phyloP scores from a whole-genome alignment of 2,329 filamentous ascomycete genomes.

The Fusarium devonianum region DNA sequence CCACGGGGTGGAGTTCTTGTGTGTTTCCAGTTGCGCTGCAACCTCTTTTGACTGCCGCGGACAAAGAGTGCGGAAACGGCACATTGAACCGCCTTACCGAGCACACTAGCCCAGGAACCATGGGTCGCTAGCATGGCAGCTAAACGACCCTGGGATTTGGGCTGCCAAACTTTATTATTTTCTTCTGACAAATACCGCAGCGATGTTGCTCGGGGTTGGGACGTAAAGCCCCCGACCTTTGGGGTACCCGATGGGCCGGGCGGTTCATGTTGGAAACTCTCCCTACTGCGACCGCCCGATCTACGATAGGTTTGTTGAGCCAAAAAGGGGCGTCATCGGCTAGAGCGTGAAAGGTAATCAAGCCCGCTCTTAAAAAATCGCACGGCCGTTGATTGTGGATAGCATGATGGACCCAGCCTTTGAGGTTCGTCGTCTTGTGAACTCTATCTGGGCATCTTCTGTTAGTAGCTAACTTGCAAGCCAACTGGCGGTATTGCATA shows the following conservation, averaged over 20 bases:
- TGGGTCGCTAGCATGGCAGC: conserved; percentile 12
- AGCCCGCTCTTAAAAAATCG: too few species aligned
- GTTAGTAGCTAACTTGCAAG: background rate
- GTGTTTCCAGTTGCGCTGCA: background rate
- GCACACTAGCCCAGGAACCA: conserved; percentile 24
- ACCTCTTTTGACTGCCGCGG: conserved; percentile 23
- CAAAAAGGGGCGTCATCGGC: too few species aligned
- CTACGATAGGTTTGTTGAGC: too few species aligned
- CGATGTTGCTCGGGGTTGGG: conserved; percentile 13
- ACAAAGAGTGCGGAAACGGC: conserved; percentile 12
- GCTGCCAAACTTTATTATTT: background rate
- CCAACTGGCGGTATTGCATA: background rate
- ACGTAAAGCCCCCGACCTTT: conserved; percentile 26
- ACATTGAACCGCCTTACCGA: conserved; percentile 14
- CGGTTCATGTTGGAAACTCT: too few species aligned
- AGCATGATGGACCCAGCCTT: background rate
- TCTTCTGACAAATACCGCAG: background rate
- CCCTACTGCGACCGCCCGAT: too few species aligned
- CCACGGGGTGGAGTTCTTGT: conserved; percentile 13
- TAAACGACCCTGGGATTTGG: background rate
- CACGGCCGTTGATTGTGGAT: too few species aligned
- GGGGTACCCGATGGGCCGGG: background rate
- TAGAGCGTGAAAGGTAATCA: too few species aligned
- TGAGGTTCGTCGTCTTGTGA: background rate
- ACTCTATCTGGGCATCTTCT: background rate